These are phyloP conservation scores for Colletotrichum lentis DNA, from an alignment of 2,329 filamentous ascomycete genomes.

Conservation along the genomic window DNA sequence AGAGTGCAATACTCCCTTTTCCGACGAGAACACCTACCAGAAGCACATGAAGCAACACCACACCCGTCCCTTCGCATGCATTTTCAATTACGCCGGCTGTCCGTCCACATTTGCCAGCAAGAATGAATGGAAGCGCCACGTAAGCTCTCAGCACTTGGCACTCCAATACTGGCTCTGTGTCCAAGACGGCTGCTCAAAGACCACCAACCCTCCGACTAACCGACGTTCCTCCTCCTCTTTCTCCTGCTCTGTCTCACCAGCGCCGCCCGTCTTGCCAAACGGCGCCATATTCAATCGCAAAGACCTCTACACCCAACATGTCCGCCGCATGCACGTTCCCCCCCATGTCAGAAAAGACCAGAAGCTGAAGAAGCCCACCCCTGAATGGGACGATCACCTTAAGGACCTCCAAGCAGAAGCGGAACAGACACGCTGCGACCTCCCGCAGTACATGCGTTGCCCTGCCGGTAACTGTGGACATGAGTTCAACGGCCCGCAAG, in stretches of 20 bases:
- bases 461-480: slow-evolving; percentile 66
- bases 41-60: slow-evolving; percentile 63
- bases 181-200: slow-evolving; percentile 62
- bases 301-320: slow-evolving; percentile 88
- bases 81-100: slow-evolving; percentile 82
- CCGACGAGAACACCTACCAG: slow-evolving; percentile 55
- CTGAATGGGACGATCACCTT: slow-evolving; percentile 63
- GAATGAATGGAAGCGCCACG: slow-evolving; percentile 96
- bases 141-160: slow-evolving; percentile 80
- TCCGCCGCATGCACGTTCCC: slow-evolving; percentile 82
- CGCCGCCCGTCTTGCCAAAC: slow-evolving; percentile 54
- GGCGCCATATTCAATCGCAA: slow-evolving; percentile 84
- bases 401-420: slow-evolving; percentile 66
- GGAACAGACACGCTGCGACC: slow-evolving; percentile 64
- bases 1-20: slow-evolving; percentile 54
- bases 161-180: slow-evolving; percentile 80
- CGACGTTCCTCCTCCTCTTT: slow-evolving; percentile 29
- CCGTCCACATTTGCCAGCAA: slow-evolving; percentile 76
- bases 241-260: slow-evolving; percentile 7
- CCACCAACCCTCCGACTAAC: slow-evolving; percentile 40
- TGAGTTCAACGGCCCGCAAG: slow-evolving; percentile 67
- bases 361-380: slow-evolving; percentile 47
- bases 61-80: slow-evolving; percentile 74
- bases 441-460: slow-evolving; percentile 70
- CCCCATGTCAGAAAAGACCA: slow-evolving; percentile 51